Base-by-base conservation (phyloP, 768 basidiomycete genomes). In the Suillus paluster region DNA sequence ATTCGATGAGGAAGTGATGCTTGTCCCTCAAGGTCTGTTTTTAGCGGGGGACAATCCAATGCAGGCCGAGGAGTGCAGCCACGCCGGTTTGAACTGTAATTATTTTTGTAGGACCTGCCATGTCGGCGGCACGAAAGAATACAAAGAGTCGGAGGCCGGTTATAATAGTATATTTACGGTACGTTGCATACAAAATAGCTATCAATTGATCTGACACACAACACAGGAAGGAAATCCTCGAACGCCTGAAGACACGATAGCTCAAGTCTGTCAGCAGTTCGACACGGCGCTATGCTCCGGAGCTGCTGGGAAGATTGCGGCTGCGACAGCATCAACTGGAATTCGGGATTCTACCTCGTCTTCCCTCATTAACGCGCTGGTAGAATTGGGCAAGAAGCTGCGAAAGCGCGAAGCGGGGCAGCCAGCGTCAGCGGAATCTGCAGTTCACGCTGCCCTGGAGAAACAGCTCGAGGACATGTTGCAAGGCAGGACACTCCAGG, bases 1-100 rank as follows among this genome's bases (percentile, higher is more conserved):
- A 0, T 64, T 67, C 1, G 66, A 73, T 0, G 52, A 68, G 12
- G 60, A 70, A 14, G 68, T 73, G 12, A 52, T 44, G 62, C 54
- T 68, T 30, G 4, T 58, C 42, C 44, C 56, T 38, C 57, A 69
- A 44, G 66, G 59, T 0, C 67, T 77, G 23, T 77, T 74, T 41
- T 59, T 64, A 0, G 76, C 75, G 0, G 78, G 74, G 0, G 78
- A 81, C 57, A 82, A 81, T 62, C 81, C 79, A 0, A 68, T 77
- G 42, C 78, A 80, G 61, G 75, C 77, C 56, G 76, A 80, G 61
- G 62, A 66, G 1, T 74, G 70, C 5, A 72, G 73, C 0, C 82
- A 84, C 36, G 79, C 78, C 39, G 79, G 82, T 0, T 67, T 71
- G 0, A 70, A 73, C 1, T 79, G 79, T 12, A 84, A 83, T 42